These are phyloP conservation scores for Micractinium sp. DNA, from an alignment of 139 green algal species.

Conservation along the genomic window DNA sequence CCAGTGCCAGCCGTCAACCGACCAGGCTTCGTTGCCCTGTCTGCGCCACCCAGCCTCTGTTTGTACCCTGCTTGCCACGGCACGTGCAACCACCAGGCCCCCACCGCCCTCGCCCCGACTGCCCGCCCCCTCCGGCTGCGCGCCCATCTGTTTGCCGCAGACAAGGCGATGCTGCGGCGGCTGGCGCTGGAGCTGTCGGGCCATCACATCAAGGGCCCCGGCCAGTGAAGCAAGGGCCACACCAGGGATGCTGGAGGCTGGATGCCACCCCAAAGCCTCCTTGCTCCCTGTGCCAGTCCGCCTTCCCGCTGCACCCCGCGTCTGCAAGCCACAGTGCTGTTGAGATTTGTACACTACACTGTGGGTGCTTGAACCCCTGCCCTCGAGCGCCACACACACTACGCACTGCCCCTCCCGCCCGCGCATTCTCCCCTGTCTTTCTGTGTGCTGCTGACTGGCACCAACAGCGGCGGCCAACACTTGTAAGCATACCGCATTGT, in stretches of 20 bases:
- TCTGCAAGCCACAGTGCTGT: not conserved
- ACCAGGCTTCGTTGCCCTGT: not conserved
- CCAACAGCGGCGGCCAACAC: not conserved
- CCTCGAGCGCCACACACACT: too few relatives aligned
- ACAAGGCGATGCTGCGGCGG: slow-evolving; percentile 27
- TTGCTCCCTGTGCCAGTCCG: not conserved
- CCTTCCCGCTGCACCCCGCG: not conserved
- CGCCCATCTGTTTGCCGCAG: not conserved
- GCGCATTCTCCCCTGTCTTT: not conserved
- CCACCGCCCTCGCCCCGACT: not conserved
- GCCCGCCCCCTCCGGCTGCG: not conserved
- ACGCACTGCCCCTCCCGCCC: not conserved
- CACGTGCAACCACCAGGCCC: not conserved
- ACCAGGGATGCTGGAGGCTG: not conserved
- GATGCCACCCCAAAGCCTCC: not conserved
- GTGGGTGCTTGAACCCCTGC: not conserved
- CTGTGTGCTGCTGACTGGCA: not conserved
- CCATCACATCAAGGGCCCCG: not conserved
- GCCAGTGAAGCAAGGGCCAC: not conserved
- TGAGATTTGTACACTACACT: not conserved
- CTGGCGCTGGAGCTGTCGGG: slow-evolving; percentile 15
- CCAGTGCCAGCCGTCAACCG: too few relatives aligned
- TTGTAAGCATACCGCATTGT: too few relatives aligned
- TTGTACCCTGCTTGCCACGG: not conserved
- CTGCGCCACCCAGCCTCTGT: not conserved